Conservation (phyloP, 306 rosid genomes). For the Lupinus albus region DNA sequence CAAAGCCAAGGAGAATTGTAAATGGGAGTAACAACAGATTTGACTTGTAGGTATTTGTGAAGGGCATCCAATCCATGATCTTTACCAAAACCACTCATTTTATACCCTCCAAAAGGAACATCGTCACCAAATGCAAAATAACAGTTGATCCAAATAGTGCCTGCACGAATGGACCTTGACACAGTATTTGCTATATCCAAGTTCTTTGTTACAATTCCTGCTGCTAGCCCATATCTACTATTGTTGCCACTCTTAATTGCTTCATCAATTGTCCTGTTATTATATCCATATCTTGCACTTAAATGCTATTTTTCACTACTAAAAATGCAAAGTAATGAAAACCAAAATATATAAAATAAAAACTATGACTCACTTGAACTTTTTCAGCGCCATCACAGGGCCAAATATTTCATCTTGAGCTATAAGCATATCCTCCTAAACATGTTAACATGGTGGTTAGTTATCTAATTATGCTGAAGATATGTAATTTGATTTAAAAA, state of each 20-base stretch:
- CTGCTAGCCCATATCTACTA: slow-evolving; percentile 47
- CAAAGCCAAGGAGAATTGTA: slow-evolving; percentile 74
- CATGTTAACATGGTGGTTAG: background rate
- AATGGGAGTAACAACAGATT: slow-evolving; percentile 65
- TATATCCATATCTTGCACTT: background rate
- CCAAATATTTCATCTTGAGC: slow-evolving; percentile 73
- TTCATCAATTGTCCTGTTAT: slow-evolving; percentile 39
- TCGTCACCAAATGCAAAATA: slow-evolving; percentile 55
- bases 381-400: slow-evolving; percentile 52
- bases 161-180: slow-evolving; percentile 69
- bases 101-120: slow-evolving; percentile 69
- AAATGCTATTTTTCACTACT: background rate
- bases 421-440: slow-evolving; percentile 67
- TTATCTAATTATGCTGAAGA: slow-evolving; percentile 2
- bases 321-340: background rate
- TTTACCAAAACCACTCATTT: slow-evolving; percentile 49
- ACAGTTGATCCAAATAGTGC: slow-evolving; percentile 66
- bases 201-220: slow-evolving; percentile 46
- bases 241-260: slow-evolving; percentile 47
- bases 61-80: slow-evolving; percentile 42
- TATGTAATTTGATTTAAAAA: background rate
- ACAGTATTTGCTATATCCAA: slow-evolving; percentile 59
- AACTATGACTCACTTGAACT: slow-evolving; percentile 58
- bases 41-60: slow-evolving; percentile 44
- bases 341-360: background rate